Evolutionary conservation across 768 basidiomycete species (phyloP), one percentile per base, ranked within the genome.

Genomic region (Hysterangium stoloniferum): DNA sequence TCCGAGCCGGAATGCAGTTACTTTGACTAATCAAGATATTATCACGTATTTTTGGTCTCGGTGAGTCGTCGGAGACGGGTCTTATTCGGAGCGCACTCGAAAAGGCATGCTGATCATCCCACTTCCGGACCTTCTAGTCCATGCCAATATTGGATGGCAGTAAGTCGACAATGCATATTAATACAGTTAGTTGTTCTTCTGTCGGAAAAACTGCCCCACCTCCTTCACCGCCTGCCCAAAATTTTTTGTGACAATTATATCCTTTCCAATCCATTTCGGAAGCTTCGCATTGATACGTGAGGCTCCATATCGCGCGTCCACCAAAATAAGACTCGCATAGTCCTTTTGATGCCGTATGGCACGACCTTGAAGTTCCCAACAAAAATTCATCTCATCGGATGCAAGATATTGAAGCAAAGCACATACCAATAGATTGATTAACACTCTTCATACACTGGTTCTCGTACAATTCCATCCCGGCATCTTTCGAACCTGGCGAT

Each of bases 361-460:
- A 43, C 95, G 82, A 28, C 93, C 93, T 96, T 34, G 31, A 45
- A 17, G 6, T 27, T 3, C 2, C 6, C 20, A 8, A 44, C 20
- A 32, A 2, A 20, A 22, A 45, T n/a, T 35, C 17, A 36, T 19
- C 29, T 17, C 37, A 7, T 45, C 22, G 29, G 7, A 33, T 31
- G 33, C 13, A 9, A 8, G 17, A 11, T n/a, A 32, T 22, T 13
- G 8, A 42, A 13, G 2, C 36, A 19, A 33, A 24, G 6, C 2
- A 64, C 82, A 50, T 43, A 89, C 94, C 95, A 54, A 99, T 96
- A 50, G 88, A 91, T 64, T 99, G 95, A 66, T 99, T 99, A 46
- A 99, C 93, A 0, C 93, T 88, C 56, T 84, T 86, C 84, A 88
- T 89, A 59, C 87, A 89, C 76, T 89, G 77, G 59, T 89, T 90